Conservation (phyloP, 2,329 filamentous ascomycete species). For the Amauroascus verrucosus region DNA sequence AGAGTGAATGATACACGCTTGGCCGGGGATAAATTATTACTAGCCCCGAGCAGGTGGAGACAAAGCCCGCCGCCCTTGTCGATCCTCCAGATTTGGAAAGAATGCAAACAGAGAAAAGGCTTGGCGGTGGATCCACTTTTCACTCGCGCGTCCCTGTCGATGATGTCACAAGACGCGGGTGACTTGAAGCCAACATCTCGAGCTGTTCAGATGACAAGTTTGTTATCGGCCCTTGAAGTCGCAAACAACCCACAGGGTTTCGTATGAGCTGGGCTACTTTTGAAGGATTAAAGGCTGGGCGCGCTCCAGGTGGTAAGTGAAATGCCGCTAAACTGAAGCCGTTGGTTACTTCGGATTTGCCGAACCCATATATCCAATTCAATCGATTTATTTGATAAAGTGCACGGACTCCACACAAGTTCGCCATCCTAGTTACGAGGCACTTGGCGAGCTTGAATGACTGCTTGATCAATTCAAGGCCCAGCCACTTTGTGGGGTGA, state of each 20-base stretch:
- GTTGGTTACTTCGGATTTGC: too few species aligned
- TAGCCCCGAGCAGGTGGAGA: background rate
- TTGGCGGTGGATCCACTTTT: background rate
- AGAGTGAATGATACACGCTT: too few species aligned
- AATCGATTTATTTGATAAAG: too few species aligned
- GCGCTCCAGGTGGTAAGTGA: too few species aligned
- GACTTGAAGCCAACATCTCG: background rate
- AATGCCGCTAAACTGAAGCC: too few species aligned
- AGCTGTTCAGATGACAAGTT: background rate
- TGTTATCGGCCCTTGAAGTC: background rate
- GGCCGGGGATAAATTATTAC: background rate
- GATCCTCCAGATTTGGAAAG: background rate
- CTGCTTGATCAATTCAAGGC: slow-evolving; percentile 1
- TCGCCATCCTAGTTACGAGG: background rate
- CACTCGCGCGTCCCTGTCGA: slow-evolving; percentile 2
- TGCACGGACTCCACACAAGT: background rate
- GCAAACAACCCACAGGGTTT: background rate
- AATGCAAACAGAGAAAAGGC: background rate
- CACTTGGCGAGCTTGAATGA: background rate
- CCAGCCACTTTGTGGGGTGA: background rate
- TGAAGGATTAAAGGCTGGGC: too few species aligned
- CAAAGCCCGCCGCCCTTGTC: background rate
- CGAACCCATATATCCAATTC: too few species aligned
- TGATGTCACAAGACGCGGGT: slow-evolving; percentile 2
- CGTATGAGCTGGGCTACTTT: background rate